Base-by-base conservation (phyloP, 164 flowering plant genomes). In the Hamamelis virginiana region DNA sequence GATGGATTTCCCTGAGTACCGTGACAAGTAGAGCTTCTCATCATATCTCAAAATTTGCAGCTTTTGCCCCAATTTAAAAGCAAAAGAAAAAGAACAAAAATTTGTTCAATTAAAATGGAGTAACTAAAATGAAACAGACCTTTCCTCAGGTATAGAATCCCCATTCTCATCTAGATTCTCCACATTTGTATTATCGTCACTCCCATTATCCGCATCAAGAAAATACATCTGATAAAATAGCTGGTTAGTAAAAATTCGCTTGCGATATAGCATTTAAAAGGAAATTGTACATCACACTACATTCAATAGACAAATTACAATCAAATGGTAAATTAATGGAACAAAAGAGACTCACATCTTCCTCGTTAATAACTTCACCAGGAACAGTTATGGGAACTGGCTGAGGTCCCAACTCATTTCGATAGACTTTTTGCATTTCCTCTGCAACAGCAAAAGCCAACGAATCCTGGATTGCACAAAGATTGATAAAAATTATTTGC, bases 401-500 rank as follows among this genome's bases (percentile, higher is more conserved):
- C 71, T 82, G 66, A 68, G 99, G 99, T 26, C 89, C 94, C 85
- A 95, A 75, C 79, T 95, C 98, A 61, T 78, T 74, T 69, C 64
- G 74, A 65, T 87, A 92, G 19, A 87, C 72, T 79, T 92, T 95
- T 73, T 93, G 97, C 99, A 95, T 92, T 78, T 92, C 98, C 22
- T 81, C 89, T 5, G 99, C 99, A 72, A 95, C 98, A 67, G 99
- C 99, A 77, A 47, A 75, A 69, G 98, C 99, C 79, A 95, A 75
- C 14, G 89, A 79, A 80, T 93, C 99, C 99, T 95, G 74, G 23
- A 71, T 61, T 10, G 33, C 60, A 18, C 58, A 66, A 62, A 41
- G 46, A 21, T 12, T 13, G 21, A 9, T 23, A 51, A 64, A 15
- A 47, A 0, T 19, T 27, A 70, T 33, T 48, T 19, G 4, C 63